These are phyloP conservation scores for Graphilbum fragrans DNA, from an alignment of 2,329 filamentous ascomycete genomes.

Conservation along the genomic window DNA sequence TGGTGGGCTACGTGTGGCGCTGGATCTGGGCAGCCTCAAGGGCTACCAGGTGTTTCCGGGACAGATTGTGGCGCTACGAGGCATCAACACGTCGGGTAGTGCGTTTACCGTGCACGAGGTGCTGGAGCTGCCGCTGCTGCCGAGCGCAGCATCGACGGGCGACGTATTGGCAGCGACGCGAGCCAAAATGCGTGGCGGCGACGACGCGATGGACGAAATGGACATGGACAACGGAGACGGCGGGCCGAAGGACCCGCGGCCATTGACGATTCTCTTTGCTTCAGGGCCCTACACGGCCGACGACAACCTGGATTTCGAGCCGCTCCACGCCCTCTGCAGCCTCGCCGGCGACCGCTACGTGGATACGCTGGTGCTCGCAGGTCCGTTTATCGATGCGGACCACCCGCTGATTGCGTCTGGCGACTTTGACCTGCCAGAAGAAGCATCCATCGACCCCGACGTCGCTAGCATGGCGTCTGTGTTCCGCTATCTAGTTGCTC, in stretches of 20 bases:
- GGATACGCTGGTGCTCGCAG: slow-evolving; percentile 68
- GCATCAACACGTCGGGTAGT: slow-evolving; percentile 75
- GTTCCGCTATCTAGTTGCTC: slow-evolving; percentile 70
- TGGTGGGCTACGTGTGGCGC: slow-evolving; percentile 66
- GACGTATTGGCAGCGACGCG: slow-evolving; percentile 55
- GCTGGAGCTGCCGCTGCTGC: slow-evolving; percentile 61
- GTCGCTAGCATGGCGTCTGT: slow-evolving; percentile 68
- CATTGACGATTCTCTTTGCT: slow-evolving; percentile 65
- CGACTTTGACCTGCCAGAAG: slow-evolving; percentile 64
- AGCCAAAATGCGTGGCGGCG: slow-evolving; percentile 52
- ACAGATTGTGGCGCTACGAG: slow-evolving; percentile 78
- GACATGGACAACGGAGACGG: slow-evolving; percentile 44
- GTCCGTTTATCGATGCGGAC: slow-evolving; percentile 84
- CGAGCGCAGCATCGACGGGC: slow-evolving; percentile 58
- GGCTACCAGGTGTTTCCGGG: slow-evolving; percentile 83
- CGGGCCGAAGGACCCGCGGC: slow-evolving; percentile 34
- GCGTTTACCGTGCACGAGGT: slow-evolving; percentile 73
- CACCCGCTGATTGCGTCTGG: slow-evolving; percentile 77
- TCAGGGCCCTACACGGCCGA: slow-evolving; percentile 88
- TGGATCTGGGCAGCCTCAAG: slow-evolving; percentile 59
- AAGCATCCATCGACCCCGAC: slow-evolving; percentile 57
- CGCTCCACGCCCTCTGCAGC: slow-evolving; percentile 68
- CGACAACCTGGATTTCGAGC: slow-evolving; percentile 82
- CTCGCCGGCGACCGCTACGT: slow-evolving; percentile 63
- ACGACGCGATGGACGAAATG: slow-evolving; percentile 24